Evolutionary conservation across 2,329 filamentous ascomycete species (phyloP).

Genomic region (Cucurbitaria berberidis): DNA sequence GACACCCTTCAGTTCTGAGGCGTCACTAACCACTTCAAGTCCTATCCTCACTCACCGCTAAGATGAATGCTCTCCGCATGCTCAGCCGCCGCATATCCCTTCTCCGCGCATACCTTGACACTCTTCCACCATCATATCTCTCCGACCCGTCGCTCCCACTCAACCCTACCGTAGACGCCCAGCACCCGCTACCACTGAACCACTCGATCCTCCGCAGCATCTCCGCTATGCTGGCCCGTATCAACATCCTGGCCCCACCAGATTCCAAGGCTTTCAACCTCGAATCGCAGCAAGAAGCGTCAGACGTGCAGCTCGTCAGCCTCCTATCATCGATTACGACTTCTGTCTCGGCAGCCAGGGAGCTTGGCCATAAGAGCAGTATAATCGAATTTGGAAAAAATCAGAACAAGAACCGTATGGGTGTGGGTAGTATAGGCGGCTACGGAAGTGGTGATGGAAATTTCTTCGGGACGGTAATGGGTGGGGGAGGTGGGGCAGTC

Average conservation of each 20-base stretch:
- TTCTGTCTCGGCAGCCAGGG: conserved; percentile 72
- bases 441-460: conserved; percentile 22
- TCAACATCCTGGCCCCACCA: conserved; percentile 80
- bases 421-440: conserved; percentile 21
- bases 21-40: conserved; percentile 48
- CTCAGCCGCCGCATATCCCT: conserved; percentile 68
- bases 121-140: conserved; percentile 70
- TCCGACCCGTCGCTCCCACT: conserved; percentile 53
- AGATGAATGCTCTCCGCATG: conserved; percentile 93
- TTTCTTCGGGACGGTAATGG: conserved; percentile 32
- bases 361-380: conserved; percentile 75
- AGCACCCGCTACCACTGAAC: conserved; percentile 52
- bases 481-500: conserved; percentile 15
- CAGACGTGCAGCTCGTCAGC: conserved; percentile 80
- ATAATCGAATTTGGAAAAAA: conserved; percentile 51
- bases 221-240: conserved; percentile 80
- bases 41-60: conserved; percentile 75
- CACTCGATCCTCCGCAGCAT: conserved; percentile 85
- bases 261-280: conserved; percentile 68
- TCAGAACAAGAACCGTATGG: conserved; percentile 38
- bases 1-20: neutral
- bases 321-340: conserved; percentile 78
- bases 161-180: conserved; percentile 34
- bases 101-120: conserved; percentile 72
- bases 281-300: conserved; percentile 77